Conservation (phyloP, 2,329 filamentous ascomycete genomes). For the Aspergillus pseudoviridinutans region DNA sequence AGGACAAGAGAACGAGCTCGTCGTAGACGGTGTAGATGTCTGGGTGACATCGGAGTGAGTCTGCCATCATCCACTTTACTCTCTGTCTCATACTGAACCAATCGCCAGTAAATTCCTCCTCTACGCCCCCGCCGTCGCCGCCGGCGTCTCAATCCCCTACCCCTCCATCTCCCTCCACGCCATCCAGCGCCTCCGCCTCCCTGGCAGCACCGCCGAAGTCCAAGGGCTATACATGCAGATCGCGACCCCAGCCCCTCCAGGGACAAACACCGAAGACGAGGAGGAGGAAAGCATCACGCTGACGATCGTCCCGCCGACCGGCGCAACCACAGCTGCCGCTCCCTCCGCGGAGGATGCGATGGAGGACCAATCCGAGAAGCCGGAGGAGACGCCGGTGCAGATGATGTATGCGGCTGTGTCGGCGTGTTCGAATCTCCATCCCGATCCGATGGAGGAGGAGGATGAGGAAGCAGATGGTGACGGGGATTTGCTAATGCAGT, state of each 20-base stretch:
- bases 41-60: constrained; percentile 49
- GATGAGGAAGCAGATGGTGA: constrained; percentile 34
- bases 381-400: constrained; percentile 36
- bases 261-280: constrained; percentile 30
- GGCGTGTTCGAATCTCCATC: constrained; percentile 47
- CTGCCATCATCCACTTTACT: too few relatives aligned
- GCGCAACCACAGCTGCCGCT: constrained; percentile 18
- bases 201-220: constrained; percentile 25
- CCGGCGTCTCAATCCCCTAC: constrained; percentile 46
- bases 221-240: constrained; percentile 49
- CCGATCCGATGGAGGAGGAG: constrained; percentile 38
- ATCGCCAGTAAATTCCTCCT: constrained; percentile 42
- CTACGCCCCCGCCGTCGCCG: constrained; percentile 31
- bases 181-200: constrained; percentile 42
- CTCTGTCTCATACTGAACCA: not conserved
- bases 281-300: constrained; percentile 42
- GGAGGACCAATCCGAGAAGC: constrained; percentile 30
- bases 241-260: constrained; percentile 24
- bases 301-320: constrained; percentile 39
- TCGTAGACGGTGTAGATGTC: constrained; percentile 39
- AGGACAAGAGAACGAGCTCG: constrained; percentile 29
- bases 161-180: constrained; percentile 48
- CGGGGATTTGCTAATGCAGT: constrained; percentile 29
- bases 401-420: constrained; percentile 44
- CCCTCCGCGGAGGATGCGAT: constrained; percentile 16